Conservation (phyloP, 306 rosid genomes). For the Erythrophleum fordii region DNA sequence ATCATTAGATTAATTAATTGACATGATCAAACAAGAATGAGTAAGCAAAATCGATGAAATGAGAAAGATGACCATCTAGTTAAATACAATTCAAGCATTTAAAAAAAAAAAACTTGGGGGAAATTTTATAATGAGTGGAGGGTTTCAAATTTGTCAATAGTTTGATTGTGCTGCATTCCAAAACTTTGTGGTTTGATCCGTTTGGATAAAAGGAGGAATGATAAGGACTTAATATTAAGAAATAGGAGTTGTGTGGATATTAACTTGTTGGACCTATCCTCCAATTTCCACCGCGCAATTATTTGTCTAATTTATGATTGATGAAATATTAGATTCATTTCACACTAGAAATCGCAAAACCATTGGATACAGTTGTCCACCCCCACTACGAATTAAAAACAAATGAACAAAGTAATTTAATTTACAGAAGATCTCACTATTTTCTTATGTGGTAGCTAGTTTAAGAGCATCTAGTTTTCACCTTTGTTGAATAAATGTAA, state of each 20-base stretch:
- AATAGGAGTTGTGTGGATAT: conserved; percentile 13
- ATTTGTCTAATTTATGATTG: conserved; percentile 25
- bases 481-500: neutral
- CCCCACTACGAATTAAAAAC: neutral
- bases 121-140: neutral
- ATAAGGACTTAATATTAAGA: conserved; percentile 28
- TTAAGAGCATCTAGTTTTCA: neutral
- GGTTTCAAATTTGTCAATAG: neutral
- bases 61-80: neutral
- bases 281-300: conserved; percentile 30
- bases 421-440: no score
- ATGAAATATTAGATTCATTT: conserved; percentile 55
- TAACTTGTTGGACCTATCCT: conserved; percentile 22
- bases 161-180: conserved; percentile 26
- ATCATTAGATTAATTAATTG: neutral
- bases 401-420: neutral
- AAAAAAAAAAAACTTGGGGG: neutral
- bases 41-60: neutral
- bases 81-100: neutral
- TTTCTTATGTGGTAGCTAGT: neutral
- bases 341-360: conserved; percentile 36
- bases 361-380: conserved; percentile 24
- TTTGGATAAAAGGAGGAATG: conserved; percentile 40
- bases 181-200: conserved; percentile 5
- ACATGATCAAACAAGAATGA: neutral